Percentiles rank a stretch among this genome's conserved stretches.
phyloP scores from a whole-genome alignment of 345 rosid genomes.

The Acer saccharum region DNA sequence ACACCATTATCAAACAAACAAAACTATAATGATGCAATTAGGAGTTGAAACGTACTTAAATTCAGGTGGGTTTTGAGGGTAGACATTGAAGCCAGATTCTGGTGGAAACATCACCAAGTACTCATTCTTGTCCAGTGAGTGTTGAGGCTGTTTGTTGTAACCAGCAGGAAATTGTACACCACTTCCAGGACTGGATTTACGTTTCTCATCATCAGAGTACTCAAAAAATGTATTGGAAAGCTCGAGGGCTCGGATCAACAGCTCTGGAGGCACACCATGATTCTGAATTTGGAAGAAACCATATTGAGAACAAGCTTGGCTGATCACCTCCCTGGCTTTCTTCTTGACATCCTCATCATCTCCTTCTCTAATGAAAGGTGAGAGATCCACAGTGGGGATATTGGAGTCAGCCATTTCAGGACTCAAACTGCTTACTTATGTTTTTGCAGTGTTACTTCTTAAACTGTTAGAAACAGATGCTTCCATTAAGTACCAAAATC shows the following conservation, averaged over 20 bases:
- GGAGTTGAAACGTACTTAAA: conserved; percentile 30
- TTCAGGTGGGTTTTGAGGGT: conserved; percentile 43
- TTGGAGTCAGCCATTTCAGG: conserved; percentile 15
- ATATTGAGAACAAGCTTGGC: conserved; percentile 40
- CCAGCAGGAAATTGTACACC: conserved; percentile 51
- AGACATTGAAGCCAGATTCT: conserved; percentile 41
- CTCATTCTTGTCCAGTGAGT: conserved; percentile 50
- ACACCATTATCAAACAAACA: not conserved
- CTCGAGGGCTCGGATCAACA: conserved; percentile 35
- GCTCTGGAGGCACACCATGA: conserved; percentile 42
- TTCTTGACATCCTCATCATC: conserved; percentile 27
- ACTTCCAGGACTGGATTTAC: conserved; percentile 21
- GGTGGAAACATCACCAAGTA: conserved; percentile 47
- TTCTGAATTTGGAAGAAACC: conserved; percentile 60
- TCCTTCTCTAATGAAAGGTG: conserved; percentile 38
- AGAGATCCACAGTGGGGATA: conserved; percentile 47
- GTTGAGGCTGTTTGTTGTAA: conserved; percentile 37
- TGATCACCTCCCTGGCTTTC: conserved; percentile 37
- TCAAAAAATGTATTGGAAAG: conserved; percentile 45
- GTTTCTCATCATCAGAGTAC: conserved; percentile 41
- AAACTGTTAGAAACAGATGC: too few species aligned
- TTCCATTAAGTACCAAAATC: too few species aligned
- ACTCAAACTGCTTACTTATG: not conserved
- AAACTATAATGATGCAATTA: not conserved
- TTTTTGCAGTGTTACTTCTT: too few species aligned